Base-by-base conservation (phyloP, 495 filamentous ascomycete species). In the Penicillium bovifimosum region DNA sequence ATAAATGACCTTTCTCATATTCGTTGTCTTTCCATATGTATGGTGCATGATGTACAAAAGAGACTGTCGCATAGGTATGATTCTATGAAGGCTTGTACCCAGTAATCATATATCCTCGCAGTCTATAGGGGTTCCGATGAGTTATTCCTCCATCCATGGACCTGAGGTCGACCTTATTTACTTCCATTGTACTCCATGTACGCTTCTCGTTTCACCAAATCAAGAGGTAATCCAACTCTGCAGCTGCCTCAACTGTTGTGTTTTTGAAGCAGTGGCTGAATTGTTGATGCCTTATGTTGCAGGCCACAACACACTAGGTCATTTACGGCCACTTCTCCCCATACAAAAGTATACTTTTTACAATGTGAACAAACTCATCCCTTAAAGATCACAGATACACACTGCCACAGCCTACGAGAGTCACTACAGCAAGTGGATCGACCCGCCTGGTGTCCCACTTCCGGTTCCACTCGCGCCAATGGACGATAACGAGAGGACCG, bases 391-490 rank as follows among this genome's bases (percentile, higher is more conserved):
- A 27, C 42, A 35, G 10, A 28, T 48, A 27, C 6, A 16, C 42
- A 42, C 11, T 31, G 14, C 4, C 10, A 42, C 11, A 31, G 14
- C 4, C 10, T 47, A 24, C 20, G n/a, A 27, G 9, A 34, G 13
- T 41, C 16, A 33, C 50, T 32, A 49, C 58, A 61, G 54, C 44
- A 54, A 50, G 57, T 41, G 13, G 47, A 58, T 45, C 61, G 38
- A 54, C 52, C 51, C 53, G 43, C 40, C 62, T 66, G 58, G 58
- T 41, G 52, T 46, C 43, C 31, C 40, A 61, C 47, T 49, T 46
- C 50, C 46, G 36, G 52, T 48, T 47, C 38, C 35, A 49, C 53
- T 35, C 53, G 65, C 58, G 55, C 59, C 67, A 72, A 72, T 74
- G 71, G 69, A 74, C 28, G 44, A 39, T 48, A n/a, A 48, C 26